Base-by-base conservation (phyloP, 257 asterid species). In the Scutellaria galericulata region DNA sequence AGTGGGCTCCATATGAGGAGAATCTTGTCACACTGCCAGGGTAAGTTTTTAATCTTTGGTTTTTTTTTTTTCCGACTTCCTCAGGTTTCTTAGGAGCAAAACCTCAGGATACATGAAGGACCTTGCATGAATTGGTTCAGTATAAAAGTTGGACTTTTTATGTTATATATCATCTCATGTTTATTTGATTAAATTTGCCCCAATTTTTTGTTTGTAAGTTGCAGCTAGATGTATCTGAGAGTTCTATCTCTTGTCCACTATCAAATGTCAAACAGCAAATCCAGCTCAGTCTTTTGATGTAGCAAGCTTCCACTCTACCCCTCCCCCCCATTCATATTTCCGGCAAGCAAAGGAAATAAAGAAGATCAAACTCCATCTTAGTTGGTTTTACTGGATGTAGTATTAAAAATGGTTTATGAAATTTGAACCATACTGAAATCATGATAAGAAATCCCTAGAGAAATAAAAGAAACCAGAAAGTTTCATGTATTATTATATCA, bases 21-120 rank as follows among this genome's bases (percentile, higher is more conserved):
- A 94, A 94, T 83, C 97, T 94, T 81, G 64, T 94, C 66, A 80
- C 84, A 60, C 81, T 94, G 57, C 97, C 99, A 60, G 99, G 99
- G 97, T 93, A 87, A 73, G 82, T 18, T 51, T 24, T 24, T 0
- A 59, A 68, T 5, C 7, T 42, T 54, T 18, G 18, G 18, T 42
- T 60, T 7, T 57, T 62, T 45, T 5, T 52, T 52, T 59, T 14
- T 24, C 27, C 27, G 27, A 61, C 31, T 53, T 45, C 46, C 54
- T 35, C 7, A 65, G 18, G 37, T 56, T 60, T 67, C 51, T 24
- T 6, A 63, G 56, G 18, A 56, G n/a, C 11, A 37, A 31, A 47
- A 45, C 59, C 35, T 37, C 41, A 13, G 18, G 39, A 31, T 54
- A 6, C 42, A 5, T 31, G 42, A 14, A 8, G 24, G 72, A 42